These are phyloP conservation scores for Beauveria asiatica DNA, from an alignment of 2,329 filamentous ascomycete species.

Conservation along the genomic window DNA sequence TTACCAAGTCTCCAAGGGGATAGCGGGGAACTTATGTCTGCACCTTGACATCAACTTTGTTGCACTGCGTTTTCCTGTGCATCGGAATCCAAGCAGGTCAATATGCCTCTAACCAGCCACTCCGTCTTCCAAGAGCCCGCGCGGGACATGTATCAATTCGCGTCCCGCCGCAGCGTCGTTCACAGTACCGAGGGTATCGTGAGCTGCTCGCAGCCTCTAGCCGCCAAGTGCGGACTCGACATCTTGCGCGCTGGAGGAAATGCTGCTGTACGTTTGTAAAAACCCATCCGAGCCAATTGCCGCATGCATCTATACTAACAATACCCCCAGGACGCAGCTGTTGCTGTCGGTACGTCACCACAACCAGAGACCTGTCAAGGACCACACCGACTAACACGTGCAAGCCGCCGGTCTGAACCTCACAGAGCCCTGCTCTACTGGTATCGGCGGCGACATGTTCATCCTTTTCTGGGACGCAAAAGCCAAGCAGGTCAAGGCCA, in stretches of 20 bases:
- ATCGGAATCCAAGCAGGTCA: neutral
- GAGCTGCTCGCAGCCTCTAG: slow-evolving; percentile 80
- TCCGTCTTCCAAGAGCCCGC: slow-evolving; percentile 39
- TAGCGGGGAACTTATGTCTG: neutral
- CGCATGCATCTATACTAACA: neutral
- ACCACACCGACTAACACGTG: neutral
- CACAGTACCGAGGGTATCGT: slow-evolving; percentile 92
- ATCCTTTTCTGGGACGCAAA: slow-evolving; percentile 84
- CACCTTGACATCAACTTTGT: neutral
- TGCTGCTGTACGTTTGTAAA: slow-evolving; percentile 61
- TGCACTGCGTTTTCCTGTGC: too few relatives aligned
- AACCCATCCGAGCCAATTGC: neutral
- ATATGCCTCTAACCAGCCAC: slow-evolving; percentile 39
- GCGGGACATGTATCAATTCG: slow-evolving; percentile 52
- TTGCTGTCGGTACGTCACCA: slow-evolving; percentile 68
- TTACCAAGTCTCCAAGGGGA: neutral
- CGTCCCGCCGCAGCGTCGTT: slow-evolving; percentile 81
- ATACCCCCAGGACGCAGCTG: slow-evolving; percentile 70
- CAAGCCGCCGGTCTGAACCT: slow-evolving; percentile 83
- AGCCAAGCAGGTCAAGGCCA: slow-evolving; percentile 69
- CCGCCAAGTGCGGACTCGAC: slow-evolving; percentile 77
- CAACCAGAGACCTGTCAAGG: too few relatives aligned
- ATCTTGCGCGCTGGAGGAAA: slow-evolving; percentile 85
- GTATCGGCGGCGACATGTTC: slow-evolving; percentile 96
- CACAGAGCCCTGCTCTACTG: slow-evolving; percentile 86